Conservation (phyloP, 2,329 filamentous ascomycete genomes). For the Beauveria medogensis region DNA sequence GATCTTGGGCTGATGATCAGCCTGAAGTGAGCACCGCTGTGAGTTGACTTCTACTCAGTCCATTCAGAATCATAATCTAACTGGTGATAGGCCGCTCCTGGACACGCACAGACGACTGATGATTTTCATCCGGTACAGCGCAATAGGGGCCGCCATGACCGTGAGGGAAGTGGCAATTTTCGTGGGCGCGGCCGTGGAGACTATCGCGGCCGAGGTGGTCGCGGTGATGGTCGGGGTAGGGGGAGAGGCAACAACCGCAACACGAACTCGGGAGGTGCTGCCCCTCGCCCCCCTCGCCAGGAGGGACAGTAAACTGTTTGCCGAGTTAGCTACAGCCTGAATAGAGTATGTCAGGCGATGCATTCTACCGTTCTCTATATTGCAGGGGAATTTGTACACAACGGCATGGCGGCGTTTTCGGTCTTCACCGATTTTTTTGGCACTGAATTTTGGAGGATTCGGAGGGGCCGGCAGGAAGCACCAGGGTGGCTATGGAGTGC, state of each 20-base stretch:
- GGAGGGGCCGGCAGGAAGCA: neutral
- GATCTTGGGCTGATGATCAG: slow-evolving; percentile 79
- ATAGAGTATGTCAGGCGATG: slow-evolving; percentile 21
- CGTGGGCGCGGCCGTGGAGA: slow-evolving; percentile 40
- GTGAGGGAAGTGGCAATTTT: slow-evolving; percentile 36
- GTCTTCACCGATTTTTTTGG: slow-evolving; percentile 10
- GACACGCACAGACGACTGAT: slow-evolving; percentile 42
- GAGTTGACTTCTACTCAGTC: slow-evolving; percentile 16
- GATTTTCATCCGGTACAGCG: slow-evolving; percentile 68
- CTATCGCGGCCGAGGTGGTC: slow-evolving; percentile 43
- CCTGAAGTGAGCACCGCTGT: slow-evolving; percentile 44
- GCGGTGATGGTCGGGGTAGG: slow-evolving; percentile 39
- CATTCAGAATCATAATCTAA: slow-evolving; percentile 10
- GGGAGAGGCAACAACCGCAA: slow-evolving; percentile 30
- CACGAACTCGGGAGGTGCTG: slow-evolving; percentile 21
- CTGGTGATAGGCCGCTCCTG: slow-evolving; percentile 17
- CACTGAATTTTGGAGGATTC: slow-evolving; percentile 5
- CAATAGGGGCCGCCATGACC: slow-evolving; percentile 46
- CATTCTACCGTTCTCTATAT: slow-evolving; percentile 22
- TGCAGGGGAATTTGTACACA: slow-evolving; percentile 30
- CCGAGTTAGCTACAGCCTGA: slow-evolving; percentile 16
- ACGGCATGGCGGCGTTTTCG: slow-evolving; percentile 32
- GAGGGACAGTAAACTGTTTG: slow-evolving; percentile 28
- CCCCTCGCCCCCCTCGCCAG: slow-evolving; percentile 29
- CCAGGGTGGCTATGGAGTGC: neutral